Conservation (phyloP, 495 filamentous ascomycete genomes). For the Daldinia vernicosa region DNA sequence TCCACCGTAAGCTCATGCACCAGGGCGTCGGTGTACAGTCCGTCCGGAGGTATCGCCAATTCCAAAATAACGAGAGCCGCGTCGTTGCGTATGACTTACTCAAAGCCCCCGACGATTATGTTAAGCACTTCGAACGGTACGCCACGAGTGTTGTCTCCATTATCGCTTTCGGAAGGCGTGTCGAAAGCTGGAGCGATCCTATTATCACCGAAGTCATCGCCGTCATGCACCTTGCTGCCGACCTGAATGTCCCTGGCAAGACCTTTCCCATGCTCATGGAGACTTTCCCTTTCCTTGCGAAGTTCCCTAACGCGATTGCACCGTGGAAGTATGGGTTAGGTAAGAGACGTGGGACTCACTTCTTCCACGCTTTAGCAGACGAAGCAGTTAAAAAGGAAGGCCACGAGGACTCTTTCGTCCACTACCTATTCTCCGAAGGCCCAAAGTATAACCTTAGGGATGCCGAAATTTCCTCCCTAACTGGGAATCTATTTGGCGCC, state of each 20-base stretch:
- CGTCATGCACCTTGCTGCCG: slow-evolving; percentile 70
- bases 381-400: slow-evolving; percentile 61
- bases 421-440: slow-evolving; percentile 57
- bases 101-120: slow-evolving; percentile 59
- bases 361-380: slow-evolving; percentile 65
- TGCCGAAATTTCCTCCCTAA: slow-evolving; percentile 66
- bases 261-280: slow-evolving; percentile 69
- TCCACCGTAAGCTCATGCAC: slow-evolving; percentile 70
- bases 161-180: slow-evolving; percentile 68
- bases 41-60: slow-evolving; percentile 64
- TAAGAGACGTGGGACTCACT: slow-evolving; percentile 56
- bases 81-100: slow-evolving; percentile 62
- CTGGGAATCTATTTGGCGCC: slow-evolving; percentile 71
- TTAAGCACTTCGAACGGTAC: slow-evolving; percentile 70
- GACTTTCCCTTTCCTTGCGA: slow-evolving; percentile 65
- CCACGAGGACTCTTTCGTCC: slow-evolving; percentile 42
- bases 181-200: slow-evolving; percentile 65
- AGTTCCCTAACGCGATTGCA: slow-evolving; percentile 63
- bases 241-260: slow-evolving; percentile 70
- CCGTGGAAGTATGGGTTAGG: slow-evolving; percentile 70
- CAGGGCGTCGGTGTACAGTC: slow-evolving; percentile 68
- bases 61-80: slow-evolving; percentile 68
- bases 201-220: slow-evolving; percentile 70
- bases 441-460: slow-evolving; percentile 60
- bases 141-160: slow-evolving; percentile 71